phyloP scores from a whole-genome alignment of 2,329 filamentous ascomycete species.

The Nigrograna mackinnonii region DNA sequence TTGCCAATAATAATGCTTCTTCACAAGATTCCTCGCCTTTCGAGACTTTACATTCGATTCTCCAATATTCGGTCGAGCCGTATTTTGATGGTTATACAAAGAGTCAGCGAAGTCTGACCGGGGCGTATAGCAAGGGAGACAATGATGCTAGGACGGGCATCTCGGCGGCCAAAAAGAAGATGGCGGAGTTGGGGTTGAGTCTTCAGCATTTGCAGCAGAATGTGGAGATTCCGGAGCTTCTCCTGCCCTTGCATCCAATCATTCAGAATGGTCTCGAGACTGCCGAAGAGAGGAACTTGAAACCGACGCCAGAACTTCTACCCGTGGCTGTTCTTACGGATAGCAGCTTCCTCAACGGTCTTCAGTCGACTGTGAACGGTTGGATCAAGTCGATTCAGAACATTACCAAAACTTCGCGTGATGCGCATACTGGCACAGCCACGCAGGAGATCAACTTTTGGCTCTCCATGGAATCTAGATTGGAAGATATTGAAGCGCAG shows the following conservation, averaged over 20 bases:
- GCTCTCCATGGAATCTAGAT: constrained; percentile 92
- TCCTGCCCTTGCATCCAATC: constrained; percentile 83
- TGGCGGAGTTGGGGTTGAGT: constrained; percentile 90
- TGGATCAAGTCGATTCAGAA: constrained; percentile 99
- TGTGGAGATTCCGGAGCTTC: constrained; percentile 93
- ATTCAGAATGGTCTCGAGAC: constrained; percentile 85
- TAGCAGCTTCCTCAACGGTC: constrained; percentile 87
- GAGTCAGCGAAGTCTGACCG: constrained; percentile 47
- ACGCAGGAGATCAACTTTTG: constrained; percentile 99
- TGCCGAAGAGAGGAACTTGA: constrained; percentile 67
- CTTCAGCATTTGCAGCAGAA: constrained; percentile 94
- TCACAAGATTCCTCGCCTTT: constrained; percentile 83
- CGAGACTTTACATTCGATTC: constrained; percentile 87
- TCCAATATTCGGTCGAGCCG: constrained; percentile 88
- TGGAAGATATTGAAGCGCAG: constrained; percentile 90
- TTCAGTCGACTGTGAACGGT: constrained; percentile 91
- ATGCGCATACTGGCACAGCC: constrained; percentile 76
- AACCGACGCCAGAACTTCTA: constrained; percentile 78
- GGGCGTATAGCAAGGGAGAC: constrained; percentile 73
- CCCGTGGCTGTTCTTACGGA: constrained; percentile 78
- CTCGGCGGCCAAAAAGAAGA: constrained; percentile 94
- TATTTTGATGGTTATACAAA: constrained; percentile 98
- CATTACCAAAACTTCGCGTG: constrained; percentile 91
- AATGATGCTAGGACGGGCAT: constrained; percentile 92
- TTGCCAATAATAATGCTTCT: constrained; percentile 66